Evolutionary conservation across 2,329 filamentous ascomycete genomes (phyloP).

Genomic region (Karstenula rhodostoma): DNA sequence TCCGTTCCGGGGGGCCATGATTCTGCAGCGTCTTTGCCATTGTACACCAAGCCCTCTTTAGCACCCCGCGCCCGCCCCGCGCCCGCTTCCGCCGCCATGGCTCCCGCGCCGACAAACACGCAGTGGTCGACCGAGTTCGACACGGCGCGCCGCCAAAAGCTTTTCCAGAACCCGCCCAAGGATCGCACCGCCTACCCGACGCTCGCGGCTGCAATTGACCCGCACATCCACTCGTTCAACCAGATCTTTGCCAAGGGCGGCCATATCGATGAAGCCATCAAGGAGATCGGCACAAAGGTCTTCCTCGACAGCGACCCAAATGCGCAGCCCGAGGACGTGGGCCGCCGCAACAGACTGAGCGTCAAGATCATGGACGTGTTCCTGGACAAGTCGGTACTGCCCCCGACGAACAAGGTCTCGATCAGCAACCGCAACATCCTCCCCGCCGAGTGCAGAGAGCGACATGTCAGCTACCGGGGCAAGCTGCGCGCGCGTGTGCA

Average conservation of each 20-base stretch:
- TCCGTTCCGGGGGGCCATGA: conserved; percentile 1
- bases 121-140: conserved; percentile 88
- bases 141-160: conserved; percentile 82
- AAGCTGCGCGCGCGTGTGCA: conserved; percentile 84
- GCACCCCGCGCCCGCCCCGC: not conserved
- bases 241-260: conserved; percentile 80
- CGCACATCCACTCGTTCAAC: conserved; percentile 97
- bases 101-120: conserved; percentile 55
- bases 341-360: conserved; percentile 75
- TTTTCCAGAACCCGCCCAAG: conserved; percentile 87
- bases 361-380: conserved; percentile 83
- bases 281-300: conserved; percentile 88
- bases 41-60: conserved; percentile 5
- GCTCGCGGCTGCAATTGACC: conserved; percentile 83
- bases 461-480: conserved; percentile 89
- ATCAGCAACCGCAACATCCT: conserved; percentile 82
- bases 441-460: conserved; percentile 92
- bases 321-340: conserved; percentile 62
- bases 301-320: conserved; percentile 80
- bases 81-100: conserved; percentile 33
- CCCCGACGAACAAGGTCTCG: conserved; percentile 82
- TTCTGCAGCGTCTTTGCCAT: conserved; percentile 10
- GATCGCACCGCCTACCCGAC: conserved; percentile 89
- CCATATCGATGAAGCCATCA: conserved; percentile 76
- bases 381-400: conserved; percentile 82